A percentile compares a stretch with the other conserved stretches of the same genome.
phyloP scores from a whole-genome alignment of 345 rosid genomes.

The Pelargonium nanum region DNA sequence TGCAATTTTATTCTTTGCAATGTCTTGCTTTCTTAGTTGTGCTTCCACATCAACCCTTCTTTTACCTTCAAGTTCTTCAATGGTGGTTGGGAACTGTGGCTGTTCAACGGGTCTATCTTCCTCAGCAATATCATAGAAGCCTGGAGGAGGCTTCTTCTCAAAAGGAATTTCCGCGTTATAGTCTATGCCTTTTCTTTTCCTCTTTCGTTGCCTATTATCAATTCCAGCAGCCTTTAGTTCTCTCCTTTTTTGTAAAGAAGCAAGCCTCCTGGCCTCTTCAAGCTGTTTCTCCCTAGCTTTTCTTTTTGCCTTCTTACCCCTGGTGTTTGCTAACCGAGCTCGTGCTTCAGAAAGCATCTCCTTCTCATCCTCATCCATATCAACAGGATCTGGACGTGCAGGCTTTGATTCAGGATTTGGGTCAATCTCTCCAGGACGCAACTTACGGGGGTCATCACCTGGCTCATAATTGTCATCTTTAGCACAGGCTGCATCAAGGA shows the following conservation, averaged over 20 bases:
- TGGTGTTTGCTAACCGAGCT: constrained; percentile 87
- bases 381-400: constrained; percentile 99
- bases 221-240: constrained; percentile 99
- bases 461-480: constrained; percentile 95
- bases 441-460: constrained; percentile 88
- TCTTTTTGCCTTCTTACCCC: constrained; percentile 96
- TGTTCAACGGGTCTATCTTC: constrained; percentile 81
- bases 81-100: constrained; percentile 76
- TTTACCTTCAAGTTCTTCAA: constrained; percentile 92
- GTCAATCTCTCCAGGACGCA: constrained; percentile 98
- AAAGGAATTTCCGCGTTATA: constrained; percentile 96
- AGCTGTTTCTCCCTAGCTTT: constrained; percentile 98
- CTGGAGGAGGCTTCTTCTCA: constrained; percentile 93
- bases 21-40: constrained; percentile 76
- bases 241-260: constrained; percentile 93
- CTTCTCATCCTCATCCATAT: constrained; percentile 99
- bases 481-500: constrained; percentile 93
- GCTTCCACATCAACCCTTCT: constrained; percentile 85
- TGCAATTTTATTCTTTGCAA: constrained; percentile 79
- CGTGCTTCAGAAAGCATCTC: constrained; percentile 99
- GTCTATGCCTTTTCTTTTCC: constrained; percentile 93
- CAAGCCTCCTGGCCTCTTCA: constrained; percentile 99
- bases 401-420: constrained; percentile 97
- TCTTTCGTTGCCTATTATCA: constrained; percentile 60
- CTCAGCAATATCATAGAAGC: constrained; percentile 78